Evolutionary conservation across 495 filamentous ascomycete genomes (phyloP).

Genomic region (Penicillium argentinense): DNA sequence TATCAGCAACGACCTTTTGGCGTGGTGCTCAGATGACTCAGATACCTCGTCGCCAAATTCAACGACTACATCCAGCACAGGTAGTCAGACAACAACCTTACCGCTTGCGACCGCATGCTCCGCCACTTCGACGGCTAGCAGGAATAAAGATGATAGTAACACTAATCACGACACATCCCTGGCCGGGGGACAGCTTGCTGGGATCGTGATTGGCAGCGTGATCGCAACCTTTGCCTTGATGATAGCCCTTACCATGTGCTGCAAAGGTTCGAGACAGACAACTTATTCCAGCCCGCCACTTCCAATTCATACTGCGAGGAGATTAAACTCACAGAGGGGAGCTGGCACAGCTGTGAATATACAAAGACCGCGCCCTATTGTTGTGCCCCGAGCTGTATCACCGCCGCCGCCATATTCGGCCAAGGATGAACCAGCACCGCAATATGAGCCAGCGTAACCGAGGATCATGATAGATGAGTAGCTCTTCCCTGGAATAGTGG

Average conservation of each 20-base stretch:
- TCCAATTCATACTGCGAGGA: not conserved
- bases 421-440: not conserved
- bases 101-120: too few species aligned
- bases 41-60: too few species aligned
- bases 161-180: not conserved
- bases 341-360: too few species aligned
- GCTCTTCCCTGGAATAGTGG: too few species aligned
- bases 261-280: too few species aligned
- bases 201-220: not conserved
- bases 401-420: slow-evolving; percentile 6
- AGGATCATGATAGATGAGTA: not conserved
- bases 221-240: too few species aligned
- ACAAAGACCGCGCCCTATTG: not conserved
- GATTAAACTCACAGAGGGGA: not conserved
- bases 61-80: too few species aligned
- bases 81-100: too few species aligned
- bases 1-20: too few species aligned
- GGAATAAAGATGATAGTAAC: not conserved
- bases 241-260: too few species aligned
- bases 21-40: too few species aligned
- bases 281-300: not conserved
- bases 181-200: not conserved
- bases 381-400: not conserved
- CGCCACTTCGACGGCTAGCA: too few species aligned
- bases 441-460: not conserved